Conservation (phyloP, 768 basidiomycete species). For the Auricularia heimuer region DNA sequence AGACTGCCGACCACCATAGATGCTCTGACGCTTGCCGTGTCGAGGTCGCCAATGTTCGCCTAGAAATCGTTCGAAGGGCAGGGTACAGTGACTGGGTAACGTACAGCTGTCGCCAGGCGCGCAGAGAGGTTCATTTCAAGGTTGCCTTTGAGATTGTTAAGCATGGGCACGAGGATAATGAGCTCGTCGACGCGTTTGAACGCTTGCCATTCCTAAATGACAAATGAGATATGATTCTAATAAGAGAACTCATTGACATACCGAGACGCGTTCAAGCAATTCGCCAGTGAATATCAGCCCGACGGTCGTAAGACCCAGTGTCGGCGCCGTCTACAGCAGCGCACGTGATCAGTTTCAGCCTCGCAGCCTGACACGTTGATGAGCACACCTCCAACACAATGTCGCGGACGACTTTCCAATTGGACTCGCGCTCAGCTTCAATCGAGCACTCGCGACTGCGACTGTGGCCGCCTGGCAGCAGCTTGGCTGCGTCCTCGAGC, state of each 20-base stretch:
- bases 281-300: slow-evolving; percentile 88
- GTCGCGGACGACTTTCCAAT: slow-evolving; percentile 13
- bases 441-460: not conserved
- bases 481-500: not conserved
- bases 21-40: slow-evolving; percentile 52
- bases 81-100: slow-evolving; percentile 1
- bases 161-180: slow-evolving; percentile 90
- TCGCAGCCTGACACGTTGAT: not conserved
- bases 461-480: not conserved
- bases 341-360: not conserved
- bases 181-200: slow-evolving; percentile 88
- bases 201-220: slow-evolving; percentile 67
- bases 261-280: slow-evolving; percentile 78
- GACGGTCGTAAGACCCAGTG: slow-evolving; percentile 71
- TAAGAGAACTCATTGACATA: slow-evolving; percentile 25
- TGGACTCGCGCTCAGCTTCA: not conserved
- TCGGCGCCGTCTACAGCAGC: slow-evolving; percentile 63
- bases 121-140: slow-evolving; percentile 98
- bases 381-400: slow-evolving; percentile 63
- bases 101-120: slow-evolving; percentile 76
- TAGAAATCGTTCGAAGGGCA: slow-evolving; percentile 6
- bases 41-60: slow-evolving; percentile 85
- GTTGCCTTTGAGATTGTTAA: slow-evolving; percentile 95
- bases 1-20: slow-evolving; percentile 73
- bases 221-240: slow-evolving; percentile 1